Evolutionary conservation across 225 moss, liverwort and hornwort species (phyloP).

Genomic region (Physcomitrellopsis africana): DNA sequence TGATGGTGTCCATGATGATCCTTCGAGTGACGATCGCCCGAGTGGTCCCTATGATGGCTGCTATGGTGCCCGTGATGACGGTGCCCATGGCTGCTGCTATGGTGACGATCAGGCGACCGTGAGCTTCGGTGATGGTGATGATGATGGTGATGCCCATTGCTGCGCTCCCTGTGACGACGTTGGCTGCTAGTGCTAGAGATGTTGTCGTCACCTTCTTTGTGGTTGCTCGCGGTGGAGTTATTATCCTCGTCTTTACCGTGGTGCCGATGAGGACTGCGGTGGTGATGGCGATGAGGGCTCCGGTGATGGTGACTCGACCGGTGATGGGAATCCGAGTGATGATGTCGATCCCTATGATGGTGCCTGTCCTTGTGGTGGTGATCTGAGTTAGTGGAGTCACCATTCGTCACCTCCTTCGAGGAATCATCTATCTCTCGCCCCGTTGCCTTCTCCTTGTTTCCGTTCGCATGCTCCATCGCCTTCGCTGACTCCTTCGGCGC

Average conservation of each 20-base stretch:
- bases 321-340: conserved; percentile 22
- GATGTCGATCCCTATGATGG: conserved; percentile 30
- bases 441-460: conserved; percentile 37
- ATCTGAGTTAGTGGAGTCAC: conserved; percentile 23
- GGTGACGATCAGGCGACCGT: conserved; percentile 38
- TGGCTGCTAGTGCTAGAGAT: conserved; percentile 42
- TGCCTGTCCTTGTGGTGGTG: conserved; percentile 18
- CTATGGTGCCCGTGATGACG: conserved; percentile 11
- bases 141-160: conserved; percentile 14
- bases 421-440: conserved; percentile 36
- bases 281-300: conserved; percentile 35
- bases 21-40: conserved; percentile 34
- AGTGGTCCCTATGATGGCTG: conserved; percentile 11
- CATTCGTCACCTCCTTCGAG: conserved; percentile 38
- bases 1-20: conserved; percentile 18
- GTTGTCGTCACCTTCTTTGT: conserved; percentile 43
- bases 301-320: conserved; percentile 37
- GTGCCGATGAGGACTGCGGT: not conserved
- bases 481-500: conserved; percentile 42
- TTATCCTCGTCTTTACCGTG: conserved; percentile 40
- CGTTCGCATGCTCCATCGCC: conserved; percentile 39
- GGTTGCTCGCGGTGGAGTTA: conserved; percentile 40
- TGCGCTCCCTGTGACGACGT: conserved; percentile 27
- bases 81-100: conserved; percentile 16
- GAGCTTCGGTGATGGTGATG: conserved; percentile 31